These are phyloP conservation scores for Neofusicoccum parvum DNA, from an alignment of 2,329 filamentous ascomycete genomes.

Conservation along the genomic window DNA sequence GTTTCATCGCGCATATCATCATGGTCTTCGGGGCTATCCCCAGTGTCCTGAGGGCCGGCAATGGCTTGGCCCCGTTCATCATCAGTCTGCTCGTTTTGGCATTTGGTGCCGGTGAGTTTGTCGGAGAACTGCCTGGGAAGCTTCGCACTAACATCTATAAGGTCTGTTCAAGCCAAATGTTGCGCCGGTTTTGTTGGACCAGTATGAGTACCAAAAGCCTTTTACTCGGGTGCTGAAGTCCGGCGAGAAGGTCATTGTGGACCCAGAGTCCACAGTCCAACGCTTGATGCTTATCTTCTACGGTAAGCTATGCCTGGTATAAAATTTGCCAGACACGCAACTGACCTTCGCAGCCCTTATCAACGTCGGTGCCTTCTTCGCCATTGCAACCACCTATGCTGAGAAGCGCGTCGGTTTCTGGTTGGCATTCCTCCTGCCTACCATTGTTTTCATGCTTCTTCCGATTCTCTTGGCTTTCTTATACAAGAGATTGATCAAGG, in stretches of 20 bases:
- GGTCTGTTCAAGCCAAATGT: slow-evolving; percentile 47
- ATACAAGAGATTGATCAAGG: slow-evolving; percentile 38
- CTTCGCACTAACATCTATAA: neutral
- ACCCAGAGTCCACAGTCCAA: slow-evolving; percentile 48
- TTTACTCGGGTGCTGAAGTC: slow-evolving; percentile 47
- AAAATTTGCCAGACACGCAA: neutral
- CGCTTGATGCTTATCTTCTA: slow-evolving; percentile 42
- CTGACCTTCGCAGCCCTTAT: slow-evolving; percentile 20
- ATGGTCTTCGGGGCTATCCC: slow-evolving; percentile 41
- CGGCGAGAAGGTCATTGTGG: slow-evolving; percentile 51
- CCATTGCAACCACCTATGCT: slow-evolving; percentile 43
- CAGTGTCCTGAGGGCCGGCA: slow-evolving; percentile 43
- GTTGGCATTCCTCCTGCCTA: slow-evolving; percentile 42
- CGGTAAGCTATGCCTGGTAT: slow-evolving; percentile 9
- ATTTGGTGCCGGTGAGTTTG: slow-evolving; percentile 36
- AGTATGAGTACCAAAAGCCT: slow-evolving; percentile 45
- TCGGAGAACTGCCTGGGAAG: slow-evolving; percentile 38
- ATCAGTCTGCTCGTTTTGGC: slow-evolving; percentile 43
- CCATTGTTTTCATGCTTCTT: slow-evolving; percentile 34
- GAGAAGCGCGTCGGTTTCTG: slow-evolving; percentile 47
- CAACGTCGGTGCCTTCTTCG: slow-evolving; percentile 38
- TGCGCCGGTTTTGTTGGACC: slow-evolving; percentile 48
- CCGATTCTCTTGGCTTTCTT: slow-evolving; percentile 30
- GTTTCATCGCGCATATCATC: slow-evolving; percentile 40
- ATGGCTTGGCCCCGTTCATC: slow-evolving; percentile 42